Evolutionary conservation across 2,329 filamentous ascomycete genomes (phyloP), one percentile per base, ranked within the genome.

Genomic region (Paramyrothecium roridum): DNA sequence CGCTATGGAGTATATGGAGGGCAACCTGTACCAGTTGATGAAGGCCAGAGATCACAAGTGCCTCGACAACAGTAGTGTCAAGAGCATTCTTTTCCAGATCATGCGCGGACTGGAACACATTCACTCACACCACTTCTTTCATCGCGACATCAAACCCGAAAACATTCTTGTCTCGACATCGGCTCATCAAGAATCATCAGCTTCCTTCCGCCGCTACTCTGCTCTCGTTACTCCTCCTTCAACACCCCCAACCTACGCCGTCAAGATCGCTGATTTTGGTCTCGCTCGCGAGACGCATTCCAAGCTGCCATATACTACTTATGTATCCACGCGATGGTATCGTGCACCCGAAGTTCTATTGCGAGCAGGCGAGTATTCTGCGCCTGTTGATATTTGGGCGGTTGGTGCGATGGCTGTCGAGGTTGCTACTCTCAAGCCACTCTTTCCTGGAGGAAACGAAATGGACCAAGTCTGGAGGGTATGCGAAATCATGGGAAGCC

Each of bases 1-100:
- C 63, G 88, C 85, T 68, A 99, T 99, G 95, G 95, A 99, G 77
- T 97, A 96, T 75, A 99, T 99, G 95, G 95, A 99, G 71, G 95
- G 95, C 52, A 99, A 99, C 73, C 82, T 99, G 1, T 99, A 99
- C 73, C 95, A 99, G 74, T 77, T 99, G 60, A 99, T 99, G 95
- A 99, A 99, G 78, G 89, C 95, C 52, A 86, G 95, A 57, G 95
- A 99, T 64, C 93, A 97, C 80, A 98, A 98, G 74, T 89, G 82
- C 60, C 82, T 99, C 26, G 95, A 99, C 67, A 89, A 90, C 54
- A 85, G 83, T 58, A 96, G 91, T 65, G 95, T 99, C 58, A 98
- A 99, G 81, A 98, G 93, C 77, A 96, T 99, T 59, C 81, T 99
- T 40, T 97, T 90, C 75, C 95, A 99, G 77, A 99, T 99, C 66